Evolutionary conservation across 441 rosid species (phyloP).

Genomic region (Monsonia emarginata): DNA sequence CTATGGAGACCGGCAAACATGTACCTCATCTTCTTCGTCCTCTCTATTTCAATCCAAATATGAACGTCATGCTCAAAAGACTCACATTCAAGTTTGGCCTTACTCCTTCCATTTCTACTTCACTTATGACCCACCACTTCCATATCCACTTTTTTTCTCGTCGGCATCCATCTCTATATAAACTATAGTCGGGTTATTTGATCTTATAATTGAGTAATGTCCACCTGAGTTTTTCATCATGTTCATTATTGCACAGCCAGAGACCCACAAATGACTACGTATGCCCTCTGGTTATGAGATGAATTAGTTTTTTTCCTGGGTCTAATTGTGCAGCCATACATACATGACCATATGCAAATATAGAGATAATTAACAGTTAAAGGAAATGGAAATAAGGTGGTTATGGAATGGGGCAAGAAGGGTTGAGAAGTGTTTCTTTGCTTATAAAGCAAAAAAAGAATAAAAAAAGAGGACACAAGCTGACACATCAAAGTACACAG

Average conservation of each 20-base stretch:
- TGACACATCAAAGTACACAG: not conserved
- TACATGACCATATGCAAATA: not conserved
- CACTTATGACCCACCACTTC: not conserved
- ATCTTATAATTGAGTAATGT: not conserved
- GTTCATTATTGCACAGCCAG: not conserved
- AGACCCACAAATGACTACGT: no score
- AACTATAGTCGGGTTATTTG: not conserved
- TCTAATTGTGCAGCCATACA: not conserved
- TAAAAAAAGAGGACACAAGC: not conserved
- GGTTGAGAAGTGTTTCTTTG: not conserved
- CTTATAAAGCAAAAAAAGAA: not conserved
- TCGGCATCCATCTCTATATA: not conserved
- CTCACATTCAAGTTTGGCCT: constrained; percentile 21
- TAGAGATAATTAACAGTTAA: no score
- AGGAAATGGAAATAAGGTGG: not conserved
- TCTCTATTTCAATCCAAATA: constrained; percentile 69
- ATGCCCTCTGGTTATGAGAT: no score
- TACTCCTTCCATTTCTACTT: not conserved
- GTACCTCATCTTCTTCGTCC: constrained; percentile 82
- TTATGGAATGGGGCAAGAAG: not conserved
- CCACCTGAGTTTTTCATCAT: not conserved
- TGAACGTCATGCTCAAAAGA: constrained; percentile 50
- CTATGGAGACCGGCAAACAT: constrained; percentile 69
- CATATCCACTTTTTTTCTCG: not conserved
- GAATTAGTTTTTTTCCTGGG: not conserved